These are phyloP conservation scores for Marasmius oreades DNA, from an alignment of 1,284 basidiomycete genomes.

Conservation along the genomic window DNA sequence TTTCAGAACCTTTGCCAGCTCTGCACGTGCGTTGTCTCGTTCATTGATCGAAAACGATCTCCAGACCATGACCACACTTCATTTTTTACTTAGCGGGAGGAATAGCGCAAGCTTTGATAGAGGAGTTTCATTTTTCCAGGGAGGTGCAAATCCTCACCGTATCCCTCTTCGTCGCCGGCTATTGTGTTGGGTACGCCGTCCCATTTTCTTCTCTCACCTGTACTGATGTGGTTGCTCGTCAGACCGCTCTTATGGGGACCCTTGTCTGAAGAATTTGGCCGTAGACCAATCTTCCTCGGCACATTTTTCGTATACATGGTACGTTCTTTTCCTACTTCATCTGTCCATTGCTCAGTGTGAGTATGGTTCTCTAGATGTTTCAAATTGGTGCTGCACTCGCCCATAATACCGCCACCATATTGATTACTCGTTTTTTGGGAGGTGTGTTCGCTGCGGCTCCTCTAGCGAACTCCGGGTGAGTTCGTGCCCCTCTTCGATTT, in stretches of 20 bases:
- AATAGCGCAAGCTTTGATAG: conserved; percentile 41
- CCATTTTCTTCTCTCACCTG: background rate
- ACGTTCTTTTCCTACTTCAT: conserved; percentile 11
- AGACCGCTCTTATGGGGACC: conserved; percentile 65
- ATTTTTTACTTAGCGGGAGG: conserved; percentile 36
- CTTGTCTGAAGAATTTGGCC: conserved; percentile 46
- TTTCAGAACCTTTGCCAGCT: conserved; percentile 54
- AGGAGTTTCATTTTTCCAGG: conserved; percentile 50
- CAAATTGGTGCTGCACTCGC: conserved; percentile 61
- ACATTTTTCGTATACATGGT: conserved; percentile 65
- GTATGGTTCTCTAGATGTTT: conserved; percentile 37
- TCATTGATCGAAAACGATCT: background rate
- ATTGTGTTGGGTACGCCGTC: conserved; percentile 46
- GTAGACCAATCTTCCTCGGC: conserved; percentile 64
- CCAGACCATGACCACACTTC: background rate
- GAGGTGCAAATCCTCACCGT: conserved; percentile 50
- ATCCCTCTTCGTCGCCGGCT: conserved; percentile 54
- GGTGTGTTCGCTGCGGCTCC: conserved; percentile 55
- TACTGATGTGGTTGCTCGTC: background rate
- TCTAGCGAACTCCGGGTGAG: conserved; percentile 48
- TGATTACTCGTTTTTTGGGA: conserved; percentile 67
- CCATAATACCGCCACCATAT: conserved; percentile 54
- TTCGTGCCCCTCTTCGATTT: background rate
- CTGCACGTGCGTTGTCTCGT: conserved; percentile 38
- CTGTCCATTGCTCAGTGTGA: background rate